Conservation (phyloP, 176 grass and related monocot species). For the Carex littledalei region DNA sequence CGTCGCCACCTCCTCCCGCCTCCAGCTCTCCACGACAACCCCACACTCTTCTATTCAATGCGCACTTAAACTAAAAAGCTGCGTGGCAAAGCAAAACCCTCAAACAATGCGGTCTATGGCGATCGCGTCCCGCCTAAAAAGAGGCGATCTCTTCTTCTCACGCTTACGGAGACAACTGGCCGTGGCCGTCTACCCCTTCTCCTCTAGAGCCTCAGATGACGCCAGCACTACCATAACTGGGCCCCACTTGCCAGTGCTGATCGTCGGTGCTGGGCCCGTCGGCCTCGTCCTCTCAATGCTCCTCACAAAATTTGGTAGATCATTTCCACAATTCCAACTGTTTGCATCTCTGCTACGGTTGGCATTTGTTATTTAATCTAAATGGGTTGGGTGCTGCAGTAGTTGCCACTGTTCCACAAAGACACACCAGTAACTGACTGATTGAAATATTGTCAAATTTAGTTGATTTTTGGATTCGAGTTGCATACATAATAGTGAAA, state of each 20-base stretch:
- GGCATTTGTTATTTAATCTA: neutral
- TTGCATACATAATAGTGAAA: neutral
- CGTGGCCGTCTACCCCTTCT: neutral
- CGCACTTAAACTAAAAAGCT: neutral
- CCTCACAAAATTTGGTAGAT: constrained; percentile 77
- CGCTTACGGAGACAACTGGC: neutral
- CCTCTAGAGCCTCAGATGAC: constrained; percentile 12
- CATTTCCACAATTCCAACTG: neutral
- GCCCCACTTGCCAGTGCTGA: constrained; percentile 68
- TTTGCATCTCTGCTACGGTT: neutral
- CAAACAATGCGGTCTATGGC: neutral
- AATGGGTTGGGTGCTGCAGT: neutral
- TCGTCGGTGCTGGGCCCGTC: constrained; percentile 87
- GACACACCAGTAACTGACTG: neutral
- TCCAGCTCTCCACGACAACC: neutral
- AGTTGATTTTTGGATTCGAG: neutral
- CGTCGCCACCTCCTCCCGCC: neutral
- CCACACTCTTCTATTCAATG: neutral
- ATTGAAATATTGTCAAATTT: neutral
- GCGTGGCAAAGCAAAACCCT: neutral
- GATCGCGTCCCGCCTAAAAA: neutral
- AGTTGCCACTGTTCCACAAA: neutral
- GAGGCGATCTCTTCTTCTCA: neutral
- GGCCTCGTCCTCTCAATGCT: constrained; percentile 89
- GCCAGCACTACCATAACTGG: neutral